Evolutionary conservation across 371 early-diverging fungal genomes (phyloP), one percentile per base, ranked within the genome.

Genomic region (Syncephalastrum monosporum): DNA sequence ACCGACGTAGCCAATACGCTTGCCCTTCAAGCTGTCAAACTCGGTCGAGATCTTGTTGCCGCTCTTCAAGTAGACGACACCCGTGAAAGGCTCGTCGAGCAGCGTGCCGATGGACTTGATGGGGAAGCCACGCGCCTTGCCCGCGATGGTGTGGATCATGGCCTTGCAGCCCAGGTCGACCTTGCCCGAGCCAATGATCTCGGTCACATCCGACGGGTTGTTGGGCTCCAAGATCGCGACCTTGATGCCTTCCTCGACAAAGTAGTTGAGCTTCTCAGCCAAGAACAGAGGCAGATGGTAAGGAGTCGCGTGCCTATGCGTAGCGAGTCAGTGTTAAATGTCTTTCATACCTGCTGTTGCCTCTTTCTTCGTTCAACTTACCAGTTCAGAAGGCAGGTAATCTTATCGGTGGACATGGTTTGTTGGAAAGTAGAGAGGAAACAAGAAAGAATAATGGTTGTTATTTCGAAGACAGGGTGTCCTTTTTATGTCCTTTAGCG

Each of bases 131-230:
- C 82, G 60, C 24, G 85, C 84, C 49, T 81, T 82, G 43, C 80
- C 87, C 38, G 84, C 87, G 56, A 87, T 87, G 42, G 85, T 87
- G 56, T 87, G 87, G 61, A 87, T 85, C 85, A 87, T 87, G 52
- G 87, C 85, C 68, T 87, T 87, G 61, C 77, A 78, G 38, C 83
- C 87, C 19, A 87, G 67, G 38, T 87, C 85, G 14, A 77, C 73
- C 59, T 81, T 82, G 38, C 87, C 87, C n/a, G 77, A 72, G 12
- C 84, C 85, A 55, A 85, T 82, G 62, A 84, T 77, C 57, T 85
- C 83, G 12, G 87, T 86, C 16, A 84, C 85, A 60, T 85, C 85
- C 5, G 82, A 82, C 3, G 87, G 85, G 60, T 85, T 80, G 55
- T 71, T 75, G 52, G 87, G 85, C 62, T 87, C 85, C 43, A 87